Base-by-base conservation (phyloP, 2,329 filamentous ascomycete genomes). In the Mariannaea sp. region DNA sequence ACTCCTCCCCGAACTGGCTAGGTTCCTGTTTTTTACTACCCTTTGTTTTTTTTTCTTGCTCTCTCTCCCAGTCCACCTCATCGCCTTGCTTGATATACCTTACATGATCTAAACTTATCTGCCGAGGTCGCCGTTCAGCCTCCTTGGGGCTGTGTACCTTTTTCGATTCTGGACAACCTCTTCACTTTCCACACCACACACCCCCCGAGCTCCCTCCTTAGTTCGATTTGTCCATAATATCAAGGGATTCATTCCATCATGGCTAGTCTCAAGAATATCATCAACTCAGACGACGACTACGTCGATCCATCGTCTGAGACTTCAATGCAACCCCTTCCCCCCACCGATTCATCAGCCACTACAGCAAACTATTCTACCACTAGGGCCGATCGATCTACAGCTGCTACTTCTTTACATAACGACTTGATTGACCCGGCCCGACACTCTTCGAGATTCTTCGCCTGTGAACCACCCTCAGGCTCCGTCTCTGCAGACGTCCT, bases 181-280 rank as follows among this genome's bases (percentile, higher is more conserved):
- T 65, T 66, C 61, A 60, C 49, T 41, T 56, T 57, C 53, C 56
- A 47, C 65, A 68, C 22, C 70, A 65, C 65, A 68, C 70, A 66
- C 65, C 68, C n/a, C n/a, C n/a, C 64, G 64, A 64, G 65, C 65
- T 67, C 56, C 64, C 57, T 62, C 65, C 66, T 62, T 44, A 56
- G 56, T 55, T 57, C 40, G 53, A n/a, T 56, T 66, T 70, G 71
- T 74, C 73, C 72, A 65, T 71, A 49, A 75, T 69, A 70, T 73
- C 70, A 65, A 69, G 64, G 62, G n/a, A n/a, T n/a, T n/a, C n/a
- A n/a, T 65, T 69, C 68, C 42, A 70, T 69, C 71, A 82, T 83
- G 80, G 75, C 79, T 61, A 80, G 77, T 66, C 75, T 83, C 60
- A 77, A 75, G 64, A 79, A 79, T 65, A 83, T 83, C 68, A 82